Evolutionary conservation across 257 asterid genomes (phyloP).

Genomic region (Solanum tarapatanum): DNA sequence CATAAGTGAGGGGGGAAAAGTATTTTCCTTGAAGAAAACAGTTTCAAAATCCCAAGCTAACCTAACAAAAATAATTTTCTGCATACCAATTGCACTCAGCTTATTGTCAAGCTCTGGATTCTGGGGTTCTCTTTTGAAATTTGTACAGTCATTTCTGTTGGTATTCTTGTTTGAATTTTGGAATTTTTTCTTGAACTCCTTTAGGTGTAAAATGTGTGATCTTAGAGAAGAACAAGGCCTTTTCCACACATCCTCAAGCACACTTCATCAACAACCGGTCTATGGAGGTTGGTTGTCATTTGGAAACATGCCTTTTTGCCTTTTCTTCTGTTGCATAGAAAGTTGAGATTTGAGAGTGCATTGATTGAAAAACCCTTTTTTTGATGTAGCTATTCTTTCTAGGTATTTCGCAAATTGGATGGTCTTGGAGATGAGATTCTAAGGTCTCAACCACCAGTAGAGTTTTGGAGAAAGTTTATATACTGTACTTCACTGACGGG

Average conservation of each 20-base stretch:
- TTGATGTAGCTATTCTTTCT: constrained; percentile 27
- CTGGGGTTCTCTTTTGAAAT: neutral
- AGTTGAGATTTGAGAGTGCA: neutral
- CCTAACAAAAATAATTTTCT: neutral
- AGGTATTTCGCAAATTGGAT: constrained; percentile 76
- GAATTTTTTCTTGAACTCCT: neutral
- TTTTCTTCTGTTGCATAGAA: neutral
- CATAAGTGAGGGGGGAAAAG: neutral
- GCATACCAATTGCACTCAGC: neutral
- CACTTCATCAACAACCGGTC: constrained; percentile 88
- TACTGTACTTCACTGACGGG: constrained; percentile 89
- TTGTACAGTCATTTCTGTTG: neutral
- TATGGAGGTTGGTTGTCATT: constrained; percentile 62
- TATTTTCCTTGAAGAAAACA: neutral
- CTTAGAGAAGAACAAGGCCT: constrained; percentile 60
- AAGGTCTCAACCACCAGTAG: constrained; percentile 78
- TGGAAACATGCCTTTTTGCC: neutral
- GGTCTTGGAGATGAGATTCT: constrained; percentile 76
- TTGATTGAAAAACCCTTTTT: constrained; percentile 10
- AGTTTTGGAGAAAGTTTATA: constrained; percentile 87
- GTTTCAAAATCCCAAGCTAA: neutral
- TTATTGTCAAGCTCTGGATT: neutral
- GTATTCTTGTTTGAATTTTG: neutral
- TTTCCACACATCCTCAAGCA: constrained; percentile 88
- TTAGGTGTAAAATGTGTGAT: constrained; percentile 72